Evolutionary conservation across 2,329 filamentous ascomycete genomes (phyloP), one percentile per base, ranked within the genome.

Genomic region (Proliferodiscus dingleyae): DNA sequence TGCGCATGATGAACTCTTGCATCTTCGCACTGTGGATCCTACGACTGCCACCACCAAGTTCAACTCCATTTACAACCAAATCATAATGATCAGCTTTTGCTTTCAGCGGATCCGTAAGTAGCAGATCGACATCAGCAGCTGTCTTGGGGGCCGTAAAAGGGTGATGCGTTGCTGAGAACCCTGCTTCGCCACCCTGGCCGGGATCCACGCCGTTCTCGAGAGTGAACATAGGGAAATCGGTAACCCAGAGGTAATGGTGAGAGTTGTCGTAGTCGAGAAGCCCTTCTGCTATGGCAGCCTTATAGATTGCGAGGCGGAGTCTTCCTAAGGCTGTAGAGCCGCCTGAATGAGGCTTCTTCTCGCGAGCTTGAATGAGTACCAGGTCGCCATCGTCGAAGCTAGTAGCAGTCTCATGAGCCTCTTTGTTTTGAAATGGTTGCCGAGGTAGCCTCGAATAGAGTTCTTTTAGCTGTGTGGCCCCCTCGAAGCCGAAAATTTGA

Each of bases 71-170:
- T 57, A 97, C 79, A 0, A 98, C 91, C 11, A 98, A 80, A 59
- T 98, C 93, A 68, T 96, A 98, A 63, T 95, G 90, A 58, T 95
- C 91, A 3, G 86, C 94, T 56, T 77, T 79, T 1, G 81, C 89
- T 37, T 74, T 67, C 1, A 89, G 72, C 0, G 93, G 91, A 32
- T 89, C 74, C 0, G 74, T 81, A 29, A 81, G 72, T 1, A 97
- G 78, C 1, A 88, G 67, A 30, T 89, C 83, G 13, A 95, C 77
- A 61, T 97, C 90, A 4, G 71, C 69, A 0, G 75, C 66, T 0
- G 80, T 80, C 28, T 87, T 80, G 0, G 93, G 93, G 0, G 93
- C 87, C 0, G 93, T 98, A 67, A 98, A 98, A 0, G 93, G 93
- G 64, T 98, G 93, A 61, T 98, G 93, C 0, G 90, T 95, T 1